These are phyloP conservation scores for Aspergillus cejpii DNA, from an alignment of 2,329 filamentous ascomycete species.

Conservation along the genomic window DNA sequence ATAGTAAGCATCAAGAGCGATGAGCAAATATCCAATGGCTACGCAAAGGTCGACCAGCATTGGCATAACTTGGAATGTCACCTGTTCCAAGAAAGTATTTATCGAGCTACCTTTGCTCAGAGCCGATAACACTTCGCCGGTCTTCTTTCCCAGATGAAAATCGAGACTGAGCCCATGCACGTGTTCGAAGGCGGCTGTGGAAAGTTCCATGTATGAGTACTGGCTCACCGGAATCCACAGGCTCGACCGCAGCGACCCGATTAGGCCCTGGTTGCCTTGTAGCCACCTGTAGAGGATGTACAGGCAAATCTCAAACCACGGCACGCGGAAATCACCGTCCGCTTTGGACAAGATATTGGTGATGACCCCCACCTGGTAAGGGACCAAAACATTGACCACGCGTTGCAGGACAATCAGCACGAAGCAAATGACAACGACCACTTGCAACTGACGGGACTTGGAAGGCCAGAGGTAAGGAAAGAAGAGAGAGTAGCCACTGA, in stretches of 20 bases:
- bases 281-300: conserved; percentile 74
- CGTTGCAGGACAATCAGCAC: conserved; percentile 72
- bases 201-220: conserved; percentile 90
- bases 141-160: conserved; percentile 94
- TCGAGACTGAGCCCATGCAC: conserved; percentile 92
- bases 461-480: conserved; percentile 96
- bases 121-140: conserved; percentile 89
- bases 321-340: conserved; percentile 52
- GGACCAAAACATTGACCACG: conserved; percentile 78
- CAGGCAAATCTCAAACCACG: conserved; percentile 66
- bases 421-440: conserved; percentile 77
- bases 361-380: conserved; percentile 70
- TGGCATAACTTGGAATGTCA: conserved; percentile 90
- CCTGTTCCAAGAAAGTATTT: conserved; percentile 91
- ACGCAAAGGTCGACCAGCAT: conserved; percentile 88
- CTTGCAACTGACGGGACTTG: conserved; percentile 66
- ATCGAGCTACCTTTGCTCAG: conserved; percentile 94
- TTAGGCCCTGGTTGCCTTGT: conserved; percentile 79
- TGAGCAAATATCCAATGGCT: conserved; percentile 73
- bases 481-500: conserved; percentile 85
- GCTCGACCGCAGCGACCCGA: conserved; percentile 73
- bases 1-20: conserved; percentile 79
- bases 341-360: conserved; percentile 63
- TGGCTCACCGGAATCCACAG: conserved; percentile 97
- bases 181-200: conserved; percentile 92